Base-by-base conservation (phyloP, 345 rosid species). In the Gossypium turneri region DNA sequence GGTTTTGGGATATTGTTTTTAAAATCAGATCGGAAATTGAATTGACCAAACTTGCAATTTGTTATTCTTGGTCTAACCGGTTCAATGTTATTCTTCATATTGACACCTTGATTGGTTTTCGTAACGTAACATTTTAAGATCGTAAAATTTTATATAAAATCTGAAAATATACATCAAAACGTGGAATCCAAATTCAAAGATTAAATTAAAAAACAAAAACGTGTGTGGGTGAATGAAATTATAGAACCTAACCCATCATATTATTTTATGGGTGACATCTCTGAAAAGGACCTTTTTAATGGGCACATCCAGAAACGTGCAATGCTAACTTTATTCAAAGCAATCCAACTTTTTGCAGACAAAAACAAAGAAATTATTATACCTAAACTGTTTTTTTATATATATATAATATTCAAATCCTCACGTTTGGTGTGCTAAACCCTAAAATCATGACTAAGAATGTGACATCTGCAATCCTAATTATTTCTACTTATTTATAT, bases 31-130 rank as follows among this genome's bases (percentile, higher is more conserved):
- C 1, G 38, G 6, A 34, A 4, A 34, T 34, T 1, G 38, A 34
- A 4, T 29, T 4, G 38, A 29, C 38, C 1, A 5, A 34, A 34
- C 41, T 34, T 34, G 0, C 1, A 5, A 34, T 5, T 5, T 34
- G 7, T 1, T 1, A 5, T 34, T 34, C 0, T 5, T 34, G 0
- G 0, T 34, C 0, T 34, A 5, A 34, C 0, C 7, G 1, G 1
- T 34, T 34, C 7, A 34, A 34, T 34, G 0, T 1, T 1, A 34
- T 4, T 34, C 0, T 34, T 34, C 41, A 5, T 5, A 34, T 34
- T 34, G 7, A 34, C 5, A 5, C 0, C 0, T 34, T 0, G 1
- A 34, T 5, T 5, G 1, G 1, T 34, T 34, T 34, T 34, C 0
- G 0, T 29, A 29, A 29, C 5, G 5, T 34, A 34, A 34, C 7